Base-by-base conservation (phyloP, 2,329 filamentous ascomycete species). In the Cadophora luteo-olivacea region DNA sequence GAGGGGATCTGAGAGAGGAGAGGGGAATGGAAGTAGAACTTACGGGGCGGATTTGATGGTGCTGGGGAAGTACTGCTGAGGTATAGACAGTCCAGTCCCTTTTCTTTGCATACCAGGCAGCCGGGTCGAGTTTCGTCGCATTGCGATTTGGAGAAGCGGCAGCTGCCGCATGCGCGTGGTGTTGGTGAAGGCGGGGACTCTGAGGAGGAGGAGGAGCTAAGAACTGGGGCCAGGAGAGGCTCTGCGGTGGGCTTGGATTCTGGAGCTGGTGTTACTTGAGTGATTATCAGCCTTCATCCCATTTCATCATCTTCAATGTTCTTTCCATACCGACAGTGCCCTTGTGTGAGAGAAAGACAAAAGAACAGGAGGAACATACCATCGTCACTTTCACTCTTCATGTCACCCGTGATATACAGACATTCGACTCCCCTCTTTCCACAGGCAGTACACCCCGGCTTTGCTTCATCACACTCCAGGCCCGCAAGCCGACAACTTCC, bases 401-500 rank as follows among this genome's bases (percentile, higher is more conserved):
- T 25, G 4, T 5, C 19, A 7, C 61, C 49, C 14, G 5, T 22
- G 48, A 64, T 36, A 41, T 52, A 64, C 61, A 64, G 16, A 54
- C 61, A 64, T 9, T 64, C 61, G n/a, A 64, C 9, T 19, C 29
- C 48, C 22, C 49, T 51, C 61, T 52, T 48, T n/a, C 16, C 32
- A 54, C 61, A 64, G 3, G 16, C n/a, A 8, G 29, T 24, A 41
- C 61, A 64, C 33, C 61, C 32, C 32, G 61, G 29, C 45, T 41
- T 52, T 9, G 38, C 5, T 6, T 36, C 61, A 64, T 64, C 61
- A 38, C 61, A 64, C 3, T 38, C 9, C 14, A 36, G 7, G 2
- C 24, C 48, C 29, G 61, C 45, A n/a, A 64, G 16, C 12, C 61
- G 61, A 64, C 61, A 64, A 29, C 48, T 41, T 0, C 61, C 61